Evolutionary conservation across 192 early-diverging fungal genomes (phyloP).

Genomic region (Mortierella antarctica): DNA sequence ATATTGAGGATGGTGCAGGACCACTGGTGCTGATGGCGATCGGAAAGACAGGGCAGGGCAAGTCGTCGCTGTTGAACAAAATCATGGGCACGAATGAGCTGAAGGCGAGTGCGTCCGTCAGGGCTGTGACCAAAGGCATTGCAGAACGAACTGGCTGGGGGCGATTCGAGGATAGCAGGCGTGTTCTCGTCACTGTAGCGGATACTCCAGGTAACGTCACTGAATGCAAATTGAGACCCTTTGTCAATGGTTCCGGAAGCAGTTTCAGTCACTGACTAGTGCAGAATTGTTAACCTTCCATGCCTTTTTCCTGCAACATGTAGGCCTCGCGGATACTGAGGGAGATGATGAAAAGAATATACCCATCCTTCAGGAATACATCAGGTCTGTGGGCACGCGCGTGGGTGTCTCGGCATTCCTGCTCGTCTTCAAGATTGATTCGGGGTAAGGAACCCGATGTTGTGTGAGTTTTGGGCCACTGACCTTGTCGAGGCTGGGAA

Average conservation of each 20-base stretch:
- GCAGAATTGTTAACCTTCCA: background rate
- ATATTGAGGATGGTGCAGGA: conserved; percentile 44
- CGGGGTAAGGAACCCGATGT: conserved; percentile 12
- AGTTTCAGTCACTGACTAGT: background rate
- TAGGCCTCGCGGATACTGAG: conserved; percentile 50
- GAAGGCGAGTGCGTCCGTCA: conserved; percentile 48
- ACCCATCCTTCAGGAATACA: conserved; percentile 52
- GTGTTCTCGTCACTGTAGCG: conserved; percentile 33
- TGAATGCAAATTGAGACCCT: background rate
- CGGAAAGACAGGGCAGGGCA: conserved; percentile 51
- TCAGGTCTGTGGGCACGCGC: conserved; percentile 40
- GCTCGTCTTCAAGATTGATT: conserved; percentile 51
- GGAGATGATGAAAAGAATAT: conserved; percentile 55
- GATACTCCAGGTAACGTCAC: conserved; percentile 37
- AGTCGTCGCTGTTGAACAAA: conserved; percentile 49
- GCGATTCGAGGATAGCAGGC: conserved; percentile 43
- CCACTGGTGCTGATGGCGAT: conserved; percentile 47
- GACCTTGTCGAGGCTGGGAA: background rate
- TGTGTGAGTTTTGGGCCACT: background rate
- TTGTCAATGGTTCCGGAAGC: background rate
- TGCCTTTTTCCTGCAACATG: background rate
- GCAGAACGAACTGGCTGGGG: conserved; percentile 48
- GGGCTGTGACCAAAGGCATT: conserved; percentile 47
- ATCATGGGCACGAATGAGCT: conserved; percentile 51
- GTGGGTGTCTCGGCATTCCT: conserved; percentile 45